Evolutionary conservation across 176 grass and related monocot genomes (phyloP), one percentile per base, ranked within the genome.

Genomic region (Carex littledalei): DNA sequence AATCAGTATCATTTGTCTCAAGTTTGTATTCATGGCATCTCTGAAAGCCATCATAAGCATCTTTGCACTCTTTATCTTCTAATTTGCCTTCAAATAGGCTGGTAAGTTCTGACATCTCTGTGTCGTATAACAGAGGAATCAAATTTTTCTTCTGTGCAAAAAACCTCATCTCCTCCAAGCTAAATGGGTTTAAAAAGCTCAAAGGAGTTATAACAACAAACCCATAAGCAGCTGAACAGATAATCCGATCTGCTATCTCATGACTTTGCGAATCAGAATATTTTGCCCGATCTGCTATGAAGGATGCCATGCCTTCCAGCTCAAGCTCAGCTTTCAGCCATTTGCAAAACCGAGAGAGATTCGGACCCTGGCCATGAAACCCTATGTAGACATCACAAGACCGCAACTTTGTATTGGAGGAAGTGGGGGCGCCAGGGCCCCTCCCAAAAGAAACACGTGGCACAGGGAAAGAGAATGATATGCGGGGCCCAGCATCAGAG

Each of bases 61-160:
- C 97, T 63, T 86, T 94, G 24, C 90, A 91, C 52, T 99, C 97
- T 80, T 95, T 99, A 78, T 95, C 91, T 85, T 99, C 91, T 16
- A 92, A 54, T 87, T 90, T 99, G 55, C 88, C 90, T 74, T 94
- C 89, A 17, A 93, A 93, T 16, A 94, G 86, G 39, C 91, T 84
- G 0, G 87, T 88, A 31, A 99, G 94, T 50, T 99, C 91, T 1
- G 90, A 50, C 3, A 91, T 84, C 3, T 96, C 93, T 0, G 91
- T 91, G 75, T 96, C 93, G 8, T 91, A 99, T 65, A 99, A 41
- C 64, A 99, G 85, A 9, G 97, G 93, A 53, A 99, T 86, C 37
- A 99, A 80, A 80, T 96, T 99, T 86, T 99, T 99, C 91, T 99
- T 99, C 87, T 99, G 97, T 80, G 90, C 89, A 84, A 96, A 99